phyloP scores from a whole-genome alignment of 306 rosid genomes.

The Sphenostylis stenocarpa region DNA sequence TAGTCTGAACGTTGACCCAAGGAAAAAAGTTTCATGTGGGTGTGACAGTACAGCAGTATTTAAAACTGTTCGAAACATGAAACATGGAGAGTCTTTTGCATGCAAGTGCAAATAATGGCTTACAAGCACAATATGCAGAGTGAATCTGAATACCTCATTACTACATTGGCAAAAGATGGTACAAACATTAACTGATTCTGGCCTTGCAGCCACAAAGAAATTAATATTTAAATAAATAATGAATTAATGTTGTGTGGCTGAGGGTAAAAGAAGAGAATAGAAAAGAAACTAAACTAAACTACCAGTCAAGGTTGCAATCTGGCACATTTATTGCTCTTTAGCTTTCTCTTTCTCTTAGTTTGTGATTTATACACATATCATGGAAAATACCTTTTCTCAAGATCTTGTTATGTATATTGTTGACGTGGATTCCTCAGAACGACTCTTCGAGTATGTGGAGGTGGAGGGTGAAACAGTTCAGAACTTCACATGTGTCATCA shows the following conservation, averaged over 20 bases:
- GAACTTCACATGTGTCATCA: background rate
- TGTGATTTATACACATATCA: background rate
- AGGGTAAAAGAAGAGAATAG: background rate
- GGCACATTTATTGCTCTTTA: background rate
- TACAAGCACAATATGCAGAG: background rate
- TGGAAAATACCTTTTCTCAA: background rate
- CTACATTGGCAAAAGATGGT: slow-evolving; percentile 23
- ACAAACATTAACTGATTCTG: slow-evolving; percentile 28
- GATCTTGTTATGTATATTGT: background rate
- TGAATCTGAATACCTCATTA: slow-evolving; percentile 13
- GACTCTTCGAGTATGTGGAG: slow-evolving; percentile 2
- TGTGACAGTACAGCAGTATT: no score
- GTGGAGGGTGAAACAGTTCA: background rate
- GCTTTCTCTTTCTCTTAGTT: slow-evolving; percentile 16
- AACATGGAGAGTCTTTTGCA: background rate
- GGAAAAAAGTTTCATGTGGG: no score
- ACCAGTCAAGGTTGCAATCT: slow-evolving; percentile 3
- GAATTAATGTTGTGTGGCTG: background rate
- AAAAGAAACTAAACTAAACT: background rate
- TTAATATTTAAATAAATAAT: background rate
- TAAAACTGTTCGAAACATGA: background rate
- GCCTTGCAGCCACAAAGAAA: background rate
- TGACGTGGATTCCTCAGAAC: slow-evolving; percentile 9
- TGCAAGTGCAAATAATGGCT: slow-evolving; percentile 8
- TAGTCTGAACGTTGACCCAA: no score